Evolutionary conservation across 345 rosid species (phyloP), one percentile per base, ranked within the genome.

Genomic region (Populus euphratica): DNA sequence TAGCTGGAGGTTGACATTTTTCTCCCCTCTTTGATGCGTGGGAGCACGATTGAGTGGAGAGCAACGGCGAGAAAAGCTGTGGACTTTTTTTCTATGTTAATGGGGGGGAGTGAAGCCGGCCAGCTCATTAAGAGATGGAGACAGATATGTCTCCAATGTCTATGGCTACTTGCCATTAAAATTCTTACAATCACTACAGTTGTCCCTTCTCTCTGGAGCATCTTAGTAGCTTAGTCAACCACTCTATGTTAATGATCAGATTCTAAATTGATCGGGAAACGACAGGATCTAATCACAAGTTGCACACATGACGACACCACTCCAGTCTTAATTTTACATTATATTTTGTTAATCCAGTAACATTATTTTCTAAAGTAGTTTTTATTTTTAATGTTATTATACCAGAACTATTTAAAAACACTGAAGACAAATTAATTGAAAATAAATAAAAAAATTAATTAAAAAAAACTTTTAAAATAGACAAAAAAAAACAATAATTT

Each of bases 141-240:
- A 20, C 25, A 61, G 68, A 2, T 20, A 8, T 49, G 74, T 73
- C 33, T 39, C 56, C 76, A 4, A 1, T 38, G 1, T 39, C 54
- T 5, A 13, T 14, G 50, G 7, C 59, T 52, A 20, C 16, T 6
- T 50, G 39, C 5, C 11, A 72, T 25, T 10, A 29, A 23, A 33
- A 29, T 38, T 23, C 65, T 68, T 54, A 18, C 23, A 36, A 38
- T 50, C 3, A 23, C 38, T 33, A 1, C 10, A 4, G 25, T 25
- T 68, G 79, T 76, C 73, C 41, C 67, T 54, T 25, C 67, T 54
- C 67, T 23, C 10, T 56, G 56, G 66, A 76, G 68, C 79, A 56
- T 68, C 54, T 11, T 68, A 23, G 29, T 36, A 23, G 54, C 68
- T 27, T 5, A 54, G 79, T 76, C 79, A 76, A 56, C 74, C 20